Percentiles rank a stretch among this genome's conserved stretches.
phyloP scores from a whole-genome alignment of 768 basidiomycete species.

The Leccinum imitatum region DNA sequence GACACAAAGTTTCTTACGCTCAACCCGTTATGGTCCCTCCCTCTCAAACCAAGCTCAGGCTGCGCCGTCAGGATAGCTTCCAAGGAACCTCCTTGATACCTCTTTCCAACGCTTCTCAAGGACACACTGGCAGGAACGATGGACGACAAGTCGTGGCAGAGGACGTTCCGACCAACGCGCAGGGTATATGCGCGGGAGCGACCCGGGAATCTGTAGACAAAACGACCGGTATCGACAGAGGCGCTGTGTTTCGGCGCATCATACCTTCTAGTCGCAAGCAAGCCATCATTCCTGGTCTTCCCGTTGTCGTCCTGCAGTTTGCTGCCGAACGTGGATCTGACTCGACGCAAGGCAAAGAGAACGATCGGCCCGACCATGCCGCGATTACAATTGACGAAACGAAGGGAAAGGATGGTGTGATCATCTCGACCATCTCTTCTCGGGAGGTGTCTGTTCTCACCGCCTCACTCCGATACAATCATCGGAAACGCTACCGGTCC shows the following conservation, averaged over 20 bases:
- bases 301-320: background rate
- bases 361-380: background rate
- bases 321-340: background rate
- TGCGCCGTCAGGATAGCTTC: background rate
- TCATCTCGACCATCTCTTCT: background rate
- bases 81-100: background rate
- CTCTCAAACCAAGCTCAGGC: background rate
- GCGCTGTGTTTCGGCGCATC: background rate
- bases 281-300: background rate
- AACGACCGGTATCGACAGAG: background rate
- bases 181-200: constrained; percentile 13
- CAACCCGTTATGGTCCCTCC: background rate
- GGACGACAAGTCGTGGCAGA: background rate
- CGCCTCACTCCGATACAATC: background rate
- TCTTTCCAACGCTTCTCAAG: background rate
- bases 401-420: background rate
- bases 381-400: background rate
- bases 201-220: background rate
- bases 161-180: background rate
- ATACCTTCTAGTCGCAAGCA: background rate
- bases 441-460: background rate
- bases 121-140: background rate
- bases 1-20: background rate
- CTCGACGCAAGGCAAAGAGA: background rate
- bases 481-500: constrained; percentile 19